Conservation (phyloP, 352 stramenopile species). For the Globisporangium iwayamae region DNA sequence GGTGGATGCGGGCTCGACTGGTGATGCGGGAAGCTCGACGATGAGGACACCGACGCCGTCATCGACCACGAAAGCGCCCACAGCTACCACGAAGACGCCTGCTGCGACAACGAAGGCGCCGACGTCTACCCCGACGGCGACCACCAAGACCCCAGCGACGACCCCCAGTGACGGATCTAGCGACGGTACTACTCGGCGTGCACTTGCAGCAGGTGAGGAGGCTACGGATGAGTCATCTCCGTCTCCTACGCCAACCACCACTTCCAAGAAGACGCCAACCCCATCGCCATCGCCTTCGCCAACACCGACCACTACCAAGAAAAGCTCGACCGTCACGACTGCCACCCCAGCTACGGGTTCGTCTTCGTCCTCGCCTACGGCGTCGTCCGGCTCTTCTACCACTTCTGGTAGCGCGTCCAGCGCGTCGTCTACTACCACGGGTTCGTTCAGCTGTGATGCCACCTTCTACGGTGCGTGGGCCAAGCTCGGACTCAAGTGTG, state of each 20-base stretch:
- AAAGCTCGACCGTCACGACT: constrained; percentile 6
- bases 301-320: constrained; percentile 10
- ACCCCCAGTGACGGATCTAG: constrained; percentile 6
- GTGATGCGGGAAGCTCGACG: constrained; percentile 12
- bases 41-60: constrained; percentile 26
- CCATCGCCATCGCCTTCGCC: constrained; percentile 5
- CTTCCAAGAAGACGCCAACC: constrained; percentile 23
- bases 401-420: constrained; percentile 15
- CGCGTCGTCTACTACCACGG: constrained; percentile 15
- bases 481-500: constrained; percentile 64
- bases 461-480: constrained; percentile 78
- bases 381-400: constrained; percentile 18
- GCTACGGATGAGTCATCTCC: not conserved
- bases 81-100: constrained; percentile 24
- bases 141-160: constrained; percentile 8
- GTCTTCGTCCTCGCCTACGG: constrained; percentile 9
- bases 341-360: not conserved
- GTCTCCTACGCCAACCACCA: constrained; percentile 12
- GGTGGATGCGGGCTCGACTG: constrained; percentile 9
- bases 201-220: constrained; percentile 11
- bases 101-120: constrained; percentile 25
- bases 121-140: constrained; percentile 9
- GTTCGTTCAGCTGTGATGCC: constrained; percentile 69
- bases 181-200: constrained; percentile 2
- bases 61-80: constrained; percentile 20